Base-by-base conservation (phyloP, 75 land plant species). In the Cunninghamia lanceolata region DNA sequence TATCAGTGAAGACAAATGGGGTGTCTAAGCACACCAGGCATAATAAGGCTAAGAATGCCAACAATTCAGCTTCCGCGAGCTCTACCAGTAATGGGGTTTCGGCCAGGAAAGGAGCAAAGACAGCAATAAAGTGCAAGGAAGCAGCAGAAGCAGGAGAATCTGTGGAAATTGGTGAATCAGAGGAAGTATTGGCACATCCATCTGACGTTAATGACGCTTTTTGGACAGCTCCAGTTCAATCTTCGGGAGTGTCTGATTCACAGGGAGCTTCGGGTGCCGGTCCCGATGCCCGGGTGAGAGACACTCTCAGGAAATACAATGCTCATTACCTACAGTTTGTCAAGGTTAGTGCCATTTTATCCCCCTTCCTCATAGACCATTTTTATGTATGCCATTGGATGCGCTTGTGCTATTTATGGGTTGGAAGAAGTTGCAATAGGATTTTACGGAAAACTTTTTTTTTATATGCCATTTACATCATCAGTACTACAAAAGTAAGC, bases 241-340 rank as follows among this genome's bases (percentile, higher is more conserved):
- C 25, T 38, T 34, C 80, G 40, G 73, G 25, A 38, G 15, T 0
- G 39, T 7, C 17, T 14, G 39, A 53, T 30, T 17, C 25, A 14
- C n/a, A 84, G 66, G 35, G 68, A 35, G 16, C 81, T 84, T 56
- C 71, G 1, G 43, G 70, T 30, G 87, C 88, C 83, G 68, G 89
- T 45, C 87, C 74, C 11, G 34, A 63, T 53, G 50, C 59, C 4
- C 73, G 84, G 50, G 94, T 93, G 82, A 96, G 87, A 85, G 95
- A 93, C 43, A 90, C 95, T 0, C 83, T 96, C 25, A 87, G 98
- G 85, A 84, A 78, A 14, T 96, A 93, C 78, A 95, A 96, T 89
- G 91, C 85, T n/a, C 52, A 89, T 63, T 96, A 91, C 84, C 91
- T 96, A 0, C 92, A 92, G 78, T 94, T 92, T 85, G 89, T 95